These are phyloP conservation scores for Candida tibetensis DNA, from an alignment of 805 yeast genomes.

Conservation along the genomic window DNA sequence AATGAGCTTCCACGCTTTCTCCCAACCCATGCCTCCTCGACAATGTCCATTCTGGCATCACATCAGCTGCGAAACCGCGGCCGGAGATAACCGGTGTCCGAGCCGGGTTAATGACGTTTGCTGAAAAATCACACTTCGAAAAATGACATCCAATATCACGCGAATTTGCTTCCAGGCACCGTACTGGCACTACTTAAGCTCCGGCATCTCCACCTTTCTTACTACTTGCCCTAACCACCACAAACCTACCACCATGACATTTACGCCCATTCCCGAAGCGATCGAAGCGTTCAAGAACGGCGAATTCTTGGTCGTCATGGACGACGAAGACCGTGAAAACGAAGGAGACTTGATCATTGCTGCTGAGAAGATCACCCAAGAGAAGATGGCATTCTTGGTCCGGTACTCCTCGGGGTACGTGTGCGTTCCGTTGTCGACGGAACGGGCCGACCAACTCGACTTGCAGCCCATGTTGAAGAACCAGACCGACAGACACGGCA, in stretches of 20 bases:
- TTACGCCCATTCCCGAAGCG: constrained; percentile 13
- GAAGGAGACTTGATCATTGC: constrained; percentile 96
- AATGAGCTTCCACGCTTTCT: too few relatives aligned
- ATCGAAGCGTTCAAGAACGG: constrained; percentile 47
- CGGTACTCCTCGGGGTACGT: constrained; percentile 87
- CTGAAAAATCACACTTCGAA: too few relatives aligned
- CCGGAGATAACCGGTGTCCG: too few relatives aligned
- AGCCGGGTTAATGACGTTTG: too few relatives aligned
- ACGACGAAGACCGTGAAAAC: constrained; percentile 92
- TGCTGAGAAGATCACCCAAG: constrained; percentile 75
- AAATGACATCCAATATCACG: too few relatives aligned
- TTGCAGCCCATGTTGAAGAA: constrained; percentile 73
- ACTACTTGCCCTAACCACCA: too few relatives aligned
- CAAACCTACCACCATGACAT: background rate
- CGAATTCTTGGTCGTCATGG: constrained; percentile 92
- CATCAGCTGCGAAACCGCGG: too few relatives aligned
- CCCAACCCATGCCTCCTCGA: too few relatives aligned
- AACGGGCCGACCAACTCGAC: constrained; percentile 74
- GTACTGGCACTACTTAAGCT: too few relatives aligned
- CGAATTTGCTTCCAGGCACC: too few relatives aligned
- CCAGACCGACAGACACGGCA: constrained; percentile 79
- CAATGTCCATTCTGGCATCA: too few relatives aligned
- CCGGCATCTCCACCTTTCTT: too few relatives aligned
- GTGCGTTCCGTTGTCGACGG: constrained; percentile 81
- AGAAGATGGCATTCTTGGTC: constrained; percentile 91